phyloP scores from a whole-genome alignment of 2,329 filamentous ascomycete species.

The Penicillium glabrum region DNA sequence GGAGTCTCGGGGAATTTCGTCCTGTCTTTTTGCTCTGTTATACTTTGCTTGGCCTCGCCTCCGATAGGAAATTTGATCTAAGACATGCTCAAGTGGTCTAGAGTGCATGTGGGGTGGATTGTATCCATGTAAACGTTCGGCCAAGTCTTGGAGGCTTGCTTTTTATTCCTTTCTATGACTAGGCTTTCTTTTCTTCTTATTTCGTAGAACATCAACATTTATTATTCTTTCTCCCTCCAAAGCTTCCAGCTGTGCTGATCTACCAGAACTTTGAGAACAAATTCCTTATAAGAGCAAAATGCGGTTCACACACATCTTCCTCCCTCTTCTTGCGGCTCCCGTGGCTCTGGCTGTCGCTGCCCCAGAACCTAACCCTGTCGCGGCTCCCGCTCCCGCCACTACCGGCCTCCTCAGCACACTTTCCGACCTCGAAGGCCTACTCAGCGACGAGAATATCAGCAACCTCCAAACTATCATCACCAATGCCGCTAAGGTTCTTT shows the following conservation, averaged over 20 bases:
- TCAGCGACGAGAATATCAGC: constrained; percentile 19
- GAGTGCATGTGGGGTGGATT: not conserved
- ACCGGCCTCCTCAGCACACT: constrained; percentile 28
- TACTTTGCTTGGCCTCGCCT: not conserved
- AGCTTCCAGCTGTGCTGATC: not conserved
- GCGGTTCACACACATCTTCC: constrained; percentile 19
- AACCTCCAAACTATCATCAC: constrained; percentile 21
- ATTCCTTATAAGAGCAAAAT: constrained; percentile 9
- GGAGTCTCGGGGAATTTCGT: constrained; percentile 7
- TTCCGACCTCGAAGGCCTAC: constrained; percentile 16
- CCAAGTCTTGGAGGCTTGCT: not conserved
- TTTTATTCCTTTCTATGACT: not conserved
- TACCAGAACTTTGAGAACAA: not conserved
- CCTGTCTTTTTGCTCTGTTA: not conserved
- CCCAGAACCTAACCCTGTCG: constrained; percentile 26
- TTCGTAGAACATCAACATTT: not conserved
- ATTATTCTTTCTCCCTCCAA: not conserved
- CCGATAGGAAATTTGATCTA: not conserved
- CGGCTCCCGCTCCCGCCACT: constrained; percentile 17
- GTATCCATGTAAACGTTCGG: not conserved
- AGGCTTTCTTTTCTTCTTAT: not conserved
- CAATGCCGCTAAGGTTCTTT: constrained; percentile 24
- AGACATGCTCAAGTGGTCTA: not conserved
- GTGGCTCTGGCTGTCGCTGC: constrained; percentile 15
- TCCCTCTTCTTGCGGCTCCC: constrained; percentile 22